These are phyloP conservation scores for Fusarium citri DNA, from an alignment of 2,329 filamentous ascomycete genomes.

Conservation along the genomic window DNA sequence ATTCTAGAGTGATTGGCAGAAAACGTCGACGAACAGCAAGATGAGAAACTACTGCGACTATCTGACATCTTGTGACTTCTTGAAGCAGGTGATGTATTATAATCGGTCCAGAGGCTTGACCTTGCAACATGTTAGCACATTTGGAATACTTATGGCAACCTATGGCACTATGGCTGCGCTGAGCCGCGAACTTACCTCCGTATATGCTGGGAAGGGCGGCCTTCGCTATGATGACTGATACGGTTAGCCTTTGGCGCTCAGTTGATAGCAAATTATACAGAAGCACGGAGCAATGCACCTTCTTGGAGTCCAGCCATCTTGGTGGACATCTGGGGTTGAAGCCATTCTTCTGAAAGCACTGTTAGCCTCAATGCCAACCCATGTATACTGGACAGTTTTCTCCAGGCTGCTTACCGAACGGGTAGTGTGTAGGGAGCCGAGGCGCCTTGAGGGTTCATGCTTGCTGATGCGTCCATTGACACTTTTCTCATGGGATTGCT, in stretches of 20 bases:
- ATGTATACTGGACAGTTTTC: background rate
- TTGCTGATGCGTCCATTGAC: conserved; percentile 49
- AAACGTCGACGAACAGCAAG: conserved; percentile 59
- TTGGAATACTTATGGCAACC: background rate
- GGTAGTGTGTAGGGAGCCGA: conserved; percentile 39
- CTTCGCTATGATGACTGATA: conserved; percentile 26
- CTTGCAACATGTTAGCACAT: conserved; percentile 31
- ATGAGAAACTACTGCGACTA: conserved; percentile 65
- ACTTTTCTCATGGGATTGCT: conserved; percentile 47
- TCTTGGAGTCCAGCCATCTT: conserved; percentile 37
- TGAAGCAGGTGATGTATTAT: conserved; percentile 17
- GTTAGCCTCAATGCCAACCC: conserved; percentile 18
- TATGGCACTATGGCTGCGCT: background rate
- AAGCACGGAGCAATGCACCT: conserved; percentile 29
- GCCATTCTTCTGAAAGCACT: conserved; percentile 33
- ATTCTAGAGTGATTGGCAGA: conserved; percentile 64
- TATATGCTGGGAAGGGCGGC: conserved; percentile 33
- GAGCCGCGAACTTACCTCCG: conserved; percentile 33
- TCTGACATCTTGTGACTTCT: conserved; percentile 55
- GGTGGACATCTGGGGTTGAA: conserved; percentile 37
- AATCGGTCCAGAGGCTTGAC: conserved; percentile 41
- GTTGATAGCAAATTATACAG: background rate
- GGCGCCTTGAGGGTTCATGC: conserved; percentile 17
- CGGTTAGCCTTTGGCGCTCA: background rate
- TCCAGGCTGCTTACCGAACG: conserved; percentile 40